These are phyloP conservation scores for Chalaropsis thielavioides DNA, from an alignment of 2,329 filamentous ascomycete species.

Conservation along the genomic window DNA sequence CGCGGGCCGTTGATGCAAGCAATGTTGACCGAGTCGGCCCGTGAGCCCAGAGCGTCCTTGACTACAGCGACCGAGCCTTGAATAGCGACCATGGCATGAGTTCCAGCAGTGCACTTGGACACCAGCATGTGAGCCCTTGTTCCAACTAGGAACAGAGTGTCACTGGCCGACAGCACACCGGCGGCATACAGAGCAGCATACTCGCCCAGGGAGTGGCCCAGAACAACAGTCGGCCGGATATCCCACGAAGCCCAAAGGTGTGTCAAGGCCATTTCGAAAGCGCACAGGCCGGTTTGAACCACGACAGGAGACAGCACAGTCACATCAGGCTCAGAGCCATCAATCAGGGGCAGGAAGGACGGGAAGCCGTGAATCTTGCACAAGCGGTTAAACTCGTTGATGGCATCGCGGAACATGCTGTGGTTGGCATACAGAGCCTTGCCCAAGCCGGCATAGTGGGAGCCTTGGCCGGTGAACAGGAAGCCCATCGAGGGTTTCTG, in stretches of 20 bases:
- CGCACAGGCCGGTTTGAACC: constrained; percentile 39
- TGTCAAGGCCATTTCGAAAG: constrained; percentile 43
- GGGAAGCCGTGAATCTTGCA: constrained; percentile 39
- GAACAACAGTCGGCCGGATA: constrained; percentile 38
- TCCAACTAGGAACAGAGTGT: constrained; percentile 59
- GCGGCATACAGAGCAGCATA: constrained; percentile 59
- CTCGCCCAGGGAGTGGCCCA: constrained; percentile 55
- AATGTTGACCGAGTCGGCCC: constrained; percentile 30
- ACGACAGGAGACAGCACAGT: constrained; percentile 35
- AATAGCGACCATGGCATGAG: constrained; percentile 44
- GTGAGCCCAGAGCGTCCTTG: constrained; percentile 35
- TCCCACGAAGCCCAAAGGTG: constrained; percentile 43
- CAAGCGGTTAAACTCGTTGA: constrained; percentile 43
- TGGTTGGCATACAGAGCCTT: constrained; percentile 36
- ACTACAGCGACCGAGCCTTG: constrained; percentile 38
- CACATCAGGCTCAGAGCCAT: constrained; percentile 31
- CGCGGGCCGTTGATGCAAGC: constrained; percentile 65
- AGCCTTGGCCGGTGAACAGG: constrained; percentile 43
- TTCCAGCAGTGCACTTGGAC: constrained; percentile 48
- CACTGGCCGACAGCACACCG: constrained; percentile 54
- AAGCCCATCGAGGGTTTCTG: constrained; percentile 32
- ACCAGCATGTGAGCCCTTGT: constrained; percentile 50
- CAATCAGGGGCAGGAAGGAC: constrained; percentile 35
- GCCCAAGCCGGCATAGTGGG: constrained; percentile 38
- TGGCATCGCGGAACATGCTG: constrained; percentile 35